Base-by-base conservation (phyloP, 1,139 yeast genomes). In the Meyerozyma smithsonii region DNA sequence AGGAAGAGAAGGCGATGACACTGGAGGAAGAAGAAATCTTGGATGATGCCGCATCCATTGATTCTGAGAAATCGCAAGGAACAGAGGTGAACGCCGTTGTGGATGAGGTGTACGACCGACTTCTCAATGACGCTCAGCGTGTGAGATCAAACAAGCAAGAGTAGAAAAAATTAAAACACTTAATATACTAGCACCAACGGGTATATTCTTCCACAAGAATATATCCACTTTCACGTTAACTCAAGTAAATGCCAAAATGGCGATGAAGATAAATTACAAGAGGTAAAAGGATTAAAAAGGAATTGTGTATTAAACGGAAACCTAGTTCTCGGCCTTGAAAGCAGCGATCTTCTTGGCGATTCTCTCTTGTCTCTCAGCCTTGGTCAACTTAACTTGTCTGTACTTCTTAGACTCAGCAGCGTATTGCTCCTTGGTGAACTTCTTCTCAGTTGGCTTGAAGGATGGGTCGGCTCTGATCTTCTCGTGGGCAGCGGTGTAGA, bases 351-450 rank as follows among this genome's bases (percentile, higher is more conserved):
- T 90, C 70, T 83, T 85, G 66, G 81, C 88, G 69, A 92, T 78
- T 69, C 79, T 84, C 60, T 86, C 96, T 61, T 78, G 70, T 79
- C 96, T 87, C 81, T 92, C 87, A 63, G 79, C 97, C 68, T 68
- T 80, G 77, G 97, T 79, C 74, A 90, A 83, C 79, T 88, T 90
- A 65, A 66, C 73, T 69, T 80, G 83, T 76, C 78, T 84, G 96
- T 72, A 87, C 79, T 90, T 88, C 82, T 84, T 84, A 58, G 95
- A 82, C 72, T 83, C 87, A 71, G 95, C 96, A 78, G 95, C 95
- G 82, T 89, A 90, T 77, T 90, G 95, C 70, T 84, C 97, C 84
- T 88, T 88, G 80, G 96, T 76, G 87, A 74, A 81, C 81, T 92
- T 88, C 88, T 84, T 86, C 71, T 81, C 85, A 61, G 95, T 77